Conservation (phyloP, 352 stramenopile species). For the Phytopythium aichiense region DNA sequence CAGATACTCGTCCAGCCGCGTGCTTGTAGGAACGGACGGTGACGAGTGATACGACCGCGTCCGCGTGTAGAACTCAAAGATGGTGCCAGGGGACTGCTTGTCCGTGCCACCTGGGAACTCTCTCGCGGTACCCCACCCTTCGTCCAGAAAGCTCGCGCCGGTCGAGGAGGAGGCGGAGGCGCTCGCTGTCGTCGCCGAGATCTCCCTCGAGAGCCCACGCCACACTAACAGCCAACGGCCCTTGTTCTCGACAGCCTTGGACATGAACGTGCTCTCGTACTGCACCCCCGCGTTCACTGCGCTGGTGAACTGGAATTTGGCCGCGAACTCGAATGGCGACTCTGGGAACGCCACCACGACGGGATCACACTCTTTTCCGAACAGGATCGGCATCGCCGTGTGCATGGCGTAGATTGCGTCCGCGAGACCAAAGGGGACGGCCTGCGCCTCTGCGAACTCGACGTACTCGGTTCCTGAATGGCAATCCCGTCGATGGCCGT, state of each 20-base stretch:
- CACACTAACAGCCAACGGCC: background rate
- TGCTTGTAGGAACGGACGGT: too few relatives aligned
- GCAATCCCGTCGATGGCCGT: background rate
- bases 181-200: too few relatives aligned
- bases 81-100: background rate
- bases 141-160: background rate
- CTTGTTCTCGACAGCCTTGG: background rate
- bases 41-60: background rate
- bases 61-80: conserved; percentile 1
- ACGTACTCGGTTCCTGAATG: background rate
- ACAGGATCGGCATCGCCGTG: background rate
- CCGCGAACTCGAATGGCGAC: too few relatives aligned
- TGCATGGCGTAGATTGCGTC: background rate
- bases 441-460: background rate
- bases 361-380: background rate
- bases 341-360: background rate
- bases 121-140: background rate
- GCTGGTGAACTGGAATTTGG: background rate
- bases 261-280: background rate
- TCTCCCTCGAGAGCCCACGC: background rate
- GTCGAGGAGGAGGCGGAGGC: background rate
- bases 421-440: background rate
- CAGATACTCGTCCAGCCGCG: background rate
- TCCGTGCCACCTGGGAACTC: background rate
- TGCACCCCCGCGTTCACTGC: too few relatives aligned